A percentile compares a stretch with the other conserved stretches of the same genome.
These are phyloP conservation scores for Phialemoniopsis sp. DNA, from an alignment of 2,329 filamentous ascomycete genomes.

Conservation along the genomic window DNA sequence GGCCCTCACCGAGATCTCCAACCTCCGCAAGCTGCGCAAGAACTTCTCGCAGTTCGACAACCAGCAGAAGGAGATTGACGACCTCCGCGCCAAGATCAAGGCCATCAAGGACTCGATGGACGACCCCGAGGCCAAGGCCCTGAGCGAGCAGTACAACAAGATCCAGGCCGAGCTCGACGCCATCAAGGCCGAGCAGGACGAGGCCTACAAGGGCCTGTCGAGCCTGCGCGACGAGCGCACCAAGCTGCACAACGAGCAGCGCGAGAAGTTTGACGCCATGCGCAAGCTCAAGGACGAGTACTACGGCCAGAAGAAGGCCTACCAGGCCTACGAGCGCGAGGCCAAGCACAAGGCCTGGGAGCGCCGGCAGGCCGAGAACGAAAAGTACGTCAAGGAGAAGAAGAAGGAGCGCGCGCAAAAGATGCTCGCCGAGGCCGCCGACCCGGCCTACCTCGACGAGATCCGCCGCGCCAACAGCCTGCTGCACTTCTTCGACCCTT, in stretches of 20 bases:
- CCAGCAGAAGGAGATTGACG: constrained; percentile 83
- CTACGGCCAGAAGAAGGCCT: constrained; percentile 78
- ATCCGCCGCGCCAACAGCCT: constrained; percentile 85
- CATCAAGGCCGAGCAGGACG: constrained; percentile 90
- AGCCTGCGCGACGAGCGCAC: constrained; percentile 79
- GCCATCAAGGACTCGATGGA: constrained; percentile 85
- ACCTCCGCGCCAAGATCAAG: constrained; percentile 81
- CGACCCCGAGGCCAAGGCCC: constrained; percentile 83
- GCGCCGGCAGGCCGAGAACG: constrained; percentile 76
- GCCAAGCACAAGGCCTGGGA: constrained; percentile 72
- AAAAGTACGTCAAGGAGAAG: constrained; percentile 65
- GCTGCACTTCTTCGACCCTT: constrained; percentile 87
- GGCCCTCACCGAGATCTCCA: constrained; percentile 77
- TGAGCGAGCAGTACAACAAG: constrained; percentile 80
- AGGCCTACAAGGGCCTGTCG: constrained; percentile 84
- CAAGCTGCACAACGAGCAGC: constrained; percentile 79
- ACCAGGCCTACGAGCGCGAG: constrained; percentile 78
- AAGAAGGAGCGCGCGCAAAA: constrained; percentile 73
- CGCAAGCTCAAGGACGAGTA: constrained; percentile 88
- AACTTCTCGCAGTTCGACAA: constrained; percentile 82
- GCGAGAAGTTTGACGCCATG: constrained; percentile 78
- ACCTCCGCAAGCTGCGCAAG: constrained; percentile 84
- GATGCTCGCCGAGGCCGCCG: constrained; percentile 75
- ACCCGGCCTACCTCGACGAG: constrained; percentile 88
- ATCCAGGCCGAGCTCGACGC: constrained; percentile 84